Base-by-base conservation (phyloP, 1,284 basidiomycete genomes). In the Quambalaria eucalypti region DNA sequence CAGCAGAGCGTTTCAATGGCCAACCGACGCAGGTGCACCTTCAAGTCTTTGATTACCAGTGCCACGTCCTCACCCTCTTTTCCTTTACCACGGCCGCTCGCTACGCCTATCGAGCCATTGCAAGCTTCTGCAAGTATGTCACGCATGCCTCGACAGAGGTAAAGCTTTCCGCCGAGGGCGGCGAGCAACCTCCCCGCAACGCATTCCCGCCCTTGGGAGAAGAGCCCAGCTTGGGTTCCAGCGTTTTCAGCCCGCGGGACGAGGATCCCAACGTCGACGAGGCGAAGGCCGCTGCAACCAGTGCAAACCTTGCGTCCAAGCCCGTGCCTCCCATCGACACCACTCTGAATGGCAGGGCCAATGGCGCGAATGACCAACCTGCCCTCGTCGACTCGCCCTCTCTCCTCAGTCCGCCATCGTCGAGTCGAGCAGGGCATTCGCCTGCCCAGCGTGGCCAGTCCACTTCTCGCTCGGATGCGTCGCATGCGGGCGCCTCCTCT, bases 1-100 rank as follows among this genome's bases (percentile, higher is more conserved):
- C 76, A 21, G 62, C 78, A 3, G 62, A 69, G 50, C 49, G 61
- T 36, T 69, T 60, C 62, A 76, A 78, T 9, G 80, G 81, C 66
- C 80, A 77, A 2, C 84, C 88, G 0, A 95, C 93, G 0, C 82
- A 87, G 57, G 90, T 97, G 14, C 93, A 98, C 77, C 79, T 98
- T 10, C 93, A 98, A 75, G 58, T 75, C 40, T 75, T 65, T 54
- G 70, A 74, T 50, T 79, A 78, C 25, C 78, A 78, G 47, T 81
- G 80, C 59, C 81, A 82, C 68, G 78, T 78, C 39, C 62, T 79
- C 6, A 76, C 78, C 4, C 62, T 78, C 28, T 78, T 79, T 58
- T 72, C 77, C 0, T 78, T 77, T 51, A 76, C 77, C 2, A 71
- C 68, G 14, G 73, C 77, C 28, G 76, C 76, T 26, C 69, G 73